Evolutionary conservation across 2,329 filamentous ascomycete genomes (phyloP).

Genomic region (Paracorniculantispora psalliotae): DNA sequence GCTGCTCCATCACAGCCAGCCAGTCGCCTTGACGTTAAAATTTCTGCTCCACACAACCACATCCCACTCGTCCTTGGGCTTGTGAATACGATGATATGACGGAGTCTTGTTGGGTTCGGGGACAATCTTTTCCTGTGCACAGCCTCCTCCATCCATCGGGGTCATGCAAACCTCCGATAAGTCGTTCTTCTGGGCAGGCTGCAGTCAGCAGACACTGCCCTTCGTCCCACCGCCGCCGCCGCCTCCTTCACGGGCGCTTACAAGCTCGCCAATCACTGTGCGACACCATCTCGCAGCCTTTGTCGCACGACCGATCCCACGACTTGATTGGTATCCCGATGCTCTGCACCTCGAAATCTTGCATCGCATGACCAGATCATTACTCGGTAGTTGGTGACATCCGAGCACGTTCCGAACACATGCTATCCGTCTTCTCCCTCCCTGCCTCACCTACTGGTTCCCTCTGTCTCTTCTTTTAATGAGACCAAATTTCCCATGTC

Average conservation of each 20-base stretch:
- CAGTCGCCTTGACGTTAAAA: not conserved
- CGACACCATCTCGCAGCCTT: not conserved
- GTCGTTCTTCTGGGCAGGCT: not conserved
- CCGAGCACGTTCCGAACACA: too few species aligned
- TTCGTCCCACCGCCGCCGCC: too few species aligned
- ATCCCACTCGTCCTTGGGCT: not conserved
- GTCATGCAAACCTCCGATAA: too few species aligned
- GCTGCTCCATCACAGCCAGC: not conserved
- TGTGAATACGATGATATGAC: too few species aligned
- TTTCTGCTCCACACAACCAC: not conserved
- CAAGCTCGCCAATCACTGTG: slow-evolving; percentile 3
- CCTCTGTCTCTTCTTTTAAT: not conserved
- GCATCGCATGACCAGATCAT: not conserved
- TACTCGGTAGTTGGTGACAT: slow-evolving; percentile 5
- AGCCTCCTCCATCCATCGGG: too few species aligned
- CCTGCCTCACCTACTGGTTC: not conserved
- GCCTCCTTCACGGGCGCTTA: too few species aligned
- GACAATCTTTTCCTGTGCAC: too few species aligned
- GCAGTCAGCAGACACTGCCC: not conserved
- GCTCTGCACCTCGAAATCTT: not conserved
- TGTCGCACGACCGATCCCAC: not conserved
- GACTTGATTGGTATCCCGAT: not conserved
- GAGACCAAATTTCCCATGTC: slow-evolving; percentile 7
- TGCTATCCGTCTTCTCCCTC: not conserved
- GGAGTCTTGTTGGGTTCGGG: too few species aligned